A percentile compares a stretch with the other conserved stretches of the same genome.
phyloP scores from a whole-genome alignment of 2,329 filamentous ascomycete species.

The Chaetoscypha palmicola region DNA sequence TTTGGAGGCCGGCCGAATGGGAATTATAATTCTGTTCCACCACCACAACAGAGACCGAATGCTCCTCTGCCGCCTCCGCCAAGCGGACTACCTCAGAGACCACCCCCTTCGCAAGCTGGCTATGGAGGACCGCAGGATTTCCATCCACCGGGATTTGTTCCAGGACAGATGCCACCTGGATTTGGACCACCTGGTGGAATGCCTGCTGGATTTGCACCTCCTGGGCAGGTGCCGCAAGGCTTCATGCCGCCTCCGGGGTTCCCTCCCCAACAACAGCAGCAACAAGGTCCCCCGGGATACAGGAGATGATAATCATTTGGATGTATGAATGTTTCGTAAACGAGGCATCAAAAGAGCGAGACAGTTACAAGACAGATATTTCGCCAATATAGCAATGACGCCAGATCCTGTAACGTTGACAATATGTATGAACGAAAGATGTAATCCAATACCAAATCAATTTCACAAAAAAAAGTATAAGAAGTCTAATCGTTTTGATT shows the following conservation, averaged over 20 bases:
- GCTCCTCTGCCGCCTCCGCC: conserved; percentile 52
- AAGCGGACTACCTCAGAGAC: conserved; percentile 52
- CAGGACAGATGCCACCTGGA: conserved; percentile 35
- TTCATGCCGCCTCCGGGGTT: conserved; percentile 26
- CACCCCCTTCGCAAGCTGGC: conserved; percentile 60
- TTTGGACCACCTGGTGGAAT: conserved; percentile 34
- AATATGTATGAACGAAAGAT: too few relatives aligned
- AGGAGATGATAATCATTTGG: conserved; percentile 19
- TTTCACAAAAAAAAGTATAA: too few relatives aligned
- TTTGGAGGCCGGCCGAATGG: conserved; percentile 23
- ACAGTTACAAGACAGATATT: too few relatives aligned
- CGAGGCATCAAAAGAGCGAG: too few relatives aligned
- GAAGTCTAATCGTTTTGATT: too few relatives aligned
- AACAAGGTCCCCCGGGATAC: conserved; percentile 28
- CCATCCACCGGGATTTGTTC: conserved; percentile 36
- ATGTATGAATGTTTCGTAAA: too few relatives aligned
- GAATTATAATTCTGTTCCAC: conserved; percentile 28
- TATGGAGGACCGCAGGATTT: conserved; percentile 59
- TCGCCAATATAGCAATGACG: too few relatives aligned
- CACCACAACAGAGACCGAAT: conserved; percentile 31
- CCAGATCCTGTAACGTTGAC: too few relatives aligned
- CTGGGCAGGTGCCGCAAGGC: conserved; percentile 22
- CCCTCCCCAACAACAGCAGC: conserved; percentile 19
- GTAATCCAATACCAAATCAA: too few relatives aligned
- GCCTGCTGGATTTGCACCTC: conserved; percentile 27